These are phyloP conservation scores for Vachellia collinsii DNA, from an alignment of 306 rosid species.

Conservation along the genomic window DNA sequence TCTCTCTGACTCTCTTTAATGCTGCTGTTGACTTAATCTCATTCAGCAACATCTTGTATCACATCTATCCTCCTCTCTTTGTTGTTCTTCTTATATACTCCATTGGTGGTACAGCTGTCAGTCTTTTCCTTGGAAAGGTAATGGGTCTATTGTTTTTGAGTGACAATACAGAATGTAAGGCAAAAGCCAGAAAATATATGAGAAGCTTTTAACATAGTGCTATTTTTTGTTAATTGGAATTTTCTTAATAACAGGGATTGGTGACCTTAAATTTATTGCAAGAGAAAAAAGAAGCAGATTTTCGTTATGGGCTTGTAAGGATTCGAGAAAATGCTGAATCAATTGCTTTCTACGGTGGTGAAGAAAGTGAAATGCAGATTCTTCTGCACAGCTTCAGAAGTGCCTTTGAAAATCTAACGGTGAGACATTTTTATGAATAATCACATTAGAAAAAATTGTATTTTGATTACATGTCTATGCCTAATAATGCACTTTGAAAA, in stretches of 20 bases:
- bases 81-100: slow-evolving; percentile 88
- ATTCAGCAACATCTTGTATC: slow-evolving; percentile 86
- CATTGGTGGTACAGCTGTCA: slow-evolving; percentile 87
- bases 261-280: slow-evolving; percentile 82
- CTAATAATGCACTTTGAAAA: not conserved
- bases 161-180: slow-evolving; percentile 18
- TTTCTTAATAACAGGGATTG: slow-evolving; percentile 67
- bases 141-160: slow-evolving; percentile 13
- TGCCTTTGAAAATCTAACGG: slow-evolving; percentile 84
- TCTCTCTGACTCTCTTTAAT: slow-evolving; percentile 78
- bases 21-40: slow-evolving; percentile 86
- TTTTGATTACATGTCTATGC: not conserved
- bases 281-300: slow-evolving; percentile 99
- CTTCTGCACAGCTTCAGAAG: slow-evolving; percentile 86
- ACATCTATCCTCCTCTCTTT: slow-evolving; percentile 93
- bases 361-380: slow-evolving; percentile 87
- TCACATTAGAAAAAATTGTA: not conserved
- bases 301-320: slow-evolving; percentile 94
- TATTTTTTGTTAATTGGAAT: slow-evolving; percentile 19
- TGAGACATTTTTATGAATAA: slow-evolving; percentile 42
- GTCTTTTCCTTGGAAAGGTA: slow-evolving; percentile 91
- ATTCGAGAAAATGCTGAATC: slow-evolving; percentile 98
- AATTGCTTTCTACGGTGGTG: slow-evolving; percentile 93
- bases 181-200: not conserved
- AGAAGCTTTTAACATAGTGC: slow-evolving; percentile 20